Percentiles rank a stretch among this genome's conserved stretches.
Evolutionary conservation across 2,329 filamentous ascomycete species (phyloP).

Genomic region (Fusarium clavum): DNA sequence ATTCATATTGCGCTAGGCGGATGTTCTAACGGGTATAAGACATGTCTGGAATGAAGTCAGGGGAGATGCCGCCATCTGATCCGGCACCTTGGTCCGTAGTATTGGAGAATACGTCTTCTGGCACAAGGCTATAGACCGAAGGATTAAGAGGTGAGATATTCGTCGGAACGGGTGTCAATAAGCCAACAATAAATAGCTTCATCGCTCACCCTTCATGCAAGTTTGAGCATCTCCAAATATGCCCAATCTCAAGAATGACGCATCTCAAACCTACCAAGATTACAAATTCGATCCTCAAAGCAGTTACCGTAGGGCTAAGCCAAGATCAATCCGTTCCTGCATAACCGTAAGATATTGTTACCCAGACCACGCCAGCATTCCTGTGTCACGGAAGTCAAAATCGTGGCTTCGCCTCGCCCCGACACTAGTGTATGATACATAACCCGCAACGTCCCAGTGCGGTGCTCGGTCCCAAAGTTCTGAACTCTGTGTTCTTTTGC

Average conservation of each 20-base stretch:
- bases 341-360: background rate
- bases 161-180: too few species aligned
- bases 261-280: background rate
- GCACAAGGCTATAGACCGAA: too few species aligned
- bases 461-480: fast-evolving
- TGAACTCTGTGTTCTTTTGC: too few species aligned
- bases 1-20: background rate
- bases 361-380: background rate
- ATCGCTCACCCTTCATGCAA: background rate
- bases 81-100: background rate
- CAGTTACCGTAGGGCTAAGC: background rate
- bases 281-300: background rate
- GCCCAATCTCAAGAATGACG: too few species aligned
- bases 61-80: background rate
- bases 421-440: background rate
- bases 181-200: background rate
- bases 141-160: too few species aligned
- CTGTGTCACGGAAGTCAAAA: background rate
- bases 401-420: background rate
- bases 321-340: background rate
- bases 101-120: too few species aligned
- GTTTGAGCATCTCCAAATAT: background rate
- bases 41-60: background rate
- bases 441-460: background rate
- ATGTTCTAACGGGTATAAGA: background rate